Evolutionary conservation across 2,329 filamentous ascomycete species (phyloP).

Genomic region (Colletotrichum sp.): DNA sequence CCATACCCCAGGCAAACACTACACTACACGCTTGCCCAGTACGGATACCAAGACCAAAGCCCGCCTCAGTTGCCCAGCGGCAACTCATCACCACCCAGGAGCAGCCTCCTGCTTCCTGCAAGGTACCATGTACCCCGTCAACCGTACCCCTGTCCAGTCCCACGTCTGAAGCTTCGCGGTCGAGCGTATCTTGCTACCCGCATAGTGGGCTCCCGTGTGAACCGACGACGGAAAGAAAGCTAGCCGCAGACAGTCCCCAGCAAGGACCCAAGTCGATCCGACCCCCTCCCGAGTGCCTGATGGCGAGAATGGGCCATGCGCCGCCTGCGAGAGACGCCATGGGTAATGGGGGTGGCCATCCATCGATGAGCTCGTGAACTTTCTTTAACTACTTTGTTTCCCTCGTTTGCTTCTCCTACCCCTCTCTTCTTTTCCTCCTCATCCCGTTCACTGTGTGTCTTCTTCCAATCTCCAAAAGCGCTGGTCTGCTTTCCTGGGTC

Average conservation of each 20-base stretch:
- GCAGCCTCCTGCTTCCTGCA: slow-evolving; percentile 1
- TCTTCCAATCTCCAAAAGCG: slow-evolving; percentile 46
- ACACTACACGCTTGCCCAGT: not conserved
- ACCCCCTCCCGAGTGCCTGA: slow-evolving; percentile 11
- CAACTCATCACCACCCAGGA: not conserved
- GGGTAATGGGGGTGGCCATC: not conserved
- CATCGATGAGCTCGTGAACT: not conserved
- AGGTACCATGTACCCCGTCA: not conserved
- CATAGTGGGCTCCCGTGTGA: slow-evolving; percentile 21
- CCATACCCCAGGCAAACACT: not conserved
- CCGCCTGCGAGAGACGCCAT: not conserved
- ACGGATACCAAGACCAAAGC: not conserved
- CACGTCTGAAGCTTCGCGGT: slow-evolving; percentile 20
- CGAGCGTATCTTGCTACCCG: slow-evolving; percentile 21
- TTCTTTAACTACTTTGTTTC: slow-evolving; percentile 23
- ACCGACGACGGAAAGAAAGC: slow-evolving; percentile 24
- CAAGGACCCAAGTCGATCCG: slow-evolving; percentile 21
- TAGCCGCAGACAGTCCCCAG: slow-evolving; percentile 23
- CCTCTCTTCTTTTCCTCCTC: slow-evolving; percentile 23
- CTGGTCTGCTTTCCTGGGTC: slow-evolving; percentile 55
- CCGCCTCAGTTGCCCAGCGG: not conserved
- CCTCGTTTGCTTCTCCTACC: slow-evolving; percentile 29
- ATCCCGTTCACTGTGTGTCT: slow-evolving; percentile 29
- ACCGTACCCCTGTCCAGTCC: slow-evolving; percentile 11
- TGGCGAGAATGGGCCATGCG: slow-evolving; percentile 10